A percentile compares a stretch with the other conserved stretches of the same genome.
These are phyloP conservation scores for Sanghuangporus baumii DNA, from an alignment of 1,284 basidiomycete species.

Conservation along the genomic window DNA sequence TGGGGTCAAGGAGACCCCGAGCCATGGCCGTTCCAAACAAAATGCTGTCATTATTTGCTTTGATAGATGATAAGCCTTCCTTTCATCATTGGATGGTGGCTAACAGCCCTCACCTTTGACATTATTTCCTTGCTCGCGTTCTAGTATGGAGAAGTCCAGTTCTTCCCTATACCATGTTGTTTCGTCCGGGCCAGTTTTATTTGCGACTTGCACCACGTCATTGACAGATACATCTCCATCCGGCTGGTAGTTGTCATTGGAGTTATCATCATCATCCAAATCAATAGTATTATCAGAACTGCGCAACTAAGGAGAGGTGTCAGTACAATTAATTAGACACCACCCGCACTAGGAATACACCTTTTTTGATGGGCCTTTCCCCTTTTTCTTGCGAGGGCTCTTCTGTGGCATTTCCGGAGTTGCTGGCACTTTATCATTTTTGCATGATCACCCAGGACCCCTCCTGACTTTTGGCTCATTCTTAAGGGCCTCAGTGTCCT, in stretches of 20 bases:
- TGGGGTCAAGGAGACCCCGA: neutral
- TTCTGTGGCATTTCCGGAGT: neutral
- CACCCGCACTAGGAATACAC: neutral
- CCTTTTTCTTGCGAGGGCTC: neutral
- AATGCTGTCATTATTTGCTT: neutral
- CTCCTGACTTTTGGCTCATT: neutral
- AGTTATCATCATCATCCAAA: neutral
- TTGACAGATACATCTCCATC: neutral
- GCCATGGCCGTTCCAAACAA: neutral
- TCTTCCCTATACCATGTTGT: neutral
- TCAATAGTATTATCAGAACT: neutral
- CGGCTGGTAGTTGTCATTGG: neutral
- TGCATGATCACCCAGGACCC: neutral
- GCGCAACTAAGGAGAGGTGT: neutral
- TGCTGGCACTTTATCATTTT: neutral
- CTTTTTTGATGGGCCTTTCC: neutral
- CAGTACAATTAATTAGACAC: no score
- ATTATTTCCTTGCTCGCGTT: neutral
- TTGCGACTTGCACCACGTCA: neutral
- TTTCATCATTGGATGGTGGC: neutral
- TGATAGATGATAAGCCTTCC: neutral
- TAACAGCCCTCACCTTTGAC: neutral
- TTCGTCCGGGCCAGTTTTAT: neutral
- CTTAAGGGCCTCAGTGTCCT: neutral
- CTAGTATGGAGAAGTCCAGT: neutral